Conservation (phyloP, 2,329 filamentous ascomycete genomes). For the Aspergillus ruber region DNA sequence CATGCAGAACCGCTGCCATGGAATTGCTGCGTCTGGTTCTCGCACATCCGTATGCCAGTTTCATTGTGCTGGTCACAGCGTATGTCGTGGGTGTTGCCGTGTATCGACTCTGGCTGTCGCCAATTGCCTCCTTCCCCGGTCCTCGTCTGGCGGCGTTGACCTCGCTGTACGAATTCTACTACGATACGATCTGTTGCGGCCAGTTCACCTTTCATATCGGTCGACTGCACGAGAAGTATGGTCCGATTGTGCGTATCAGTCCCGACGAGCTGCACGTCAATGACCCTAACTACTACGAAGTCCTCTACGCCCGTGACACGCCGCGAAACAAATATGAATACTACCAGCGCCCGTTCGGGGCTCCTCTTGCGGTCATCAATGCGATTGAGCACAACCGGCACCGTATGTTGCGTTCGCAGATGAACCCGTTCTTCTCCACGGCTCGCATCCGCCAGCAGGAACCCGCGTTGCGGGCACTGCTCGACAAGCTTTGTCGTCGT, state of each 20-base stretch:
- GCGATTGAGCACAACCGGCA: constrained; percentile 25
- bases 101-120: constrained; percentile 17
- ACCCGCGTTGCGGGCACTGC: constrained; percentile 14
- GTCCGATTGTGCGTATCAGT: constrained; percentile 29
- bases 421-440: constrained; percentile 32
- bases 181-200: constrained; percentile 17
- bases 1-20: neutral
- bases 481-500: constrained; percentile 19
- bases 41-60: neutral
- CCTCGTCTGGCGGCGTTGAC: constrained; percentile 18
- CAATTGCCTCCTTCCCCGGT: constrained; percentile 19
- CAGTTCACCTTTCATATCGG: constrained; percentile 17
- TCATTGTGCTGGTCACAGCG: constrained; percentile 2
- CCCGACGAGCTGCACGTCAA: constrained; percentile 28
- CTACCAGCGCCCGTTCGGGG: constrained; percentile 22
- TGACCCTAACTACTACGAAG: constrained; percentile 23
- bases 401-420: constrained; percentile 24
- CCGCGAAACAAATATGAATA: constrained; percentile 25
- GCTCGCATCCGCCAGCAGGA: constrained; percentile 20
- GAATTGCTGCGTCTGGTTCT: constrained; percentile 2
- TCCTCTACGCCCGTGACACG: constrained; percentile 23
- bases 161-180: constrained; percentile 21
- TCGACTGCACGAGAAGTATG: constrained; percentile 19
- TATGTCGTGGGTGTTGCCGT: constrained; percentile 8
- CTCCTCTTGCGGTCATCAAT: constrained; percentile 25